Percentiles rank a stretch among this genome's conserved stretches.
Conservation (phyloP, 768 basidiomycete species). For the Lyophyllum shimeji region DNA sequence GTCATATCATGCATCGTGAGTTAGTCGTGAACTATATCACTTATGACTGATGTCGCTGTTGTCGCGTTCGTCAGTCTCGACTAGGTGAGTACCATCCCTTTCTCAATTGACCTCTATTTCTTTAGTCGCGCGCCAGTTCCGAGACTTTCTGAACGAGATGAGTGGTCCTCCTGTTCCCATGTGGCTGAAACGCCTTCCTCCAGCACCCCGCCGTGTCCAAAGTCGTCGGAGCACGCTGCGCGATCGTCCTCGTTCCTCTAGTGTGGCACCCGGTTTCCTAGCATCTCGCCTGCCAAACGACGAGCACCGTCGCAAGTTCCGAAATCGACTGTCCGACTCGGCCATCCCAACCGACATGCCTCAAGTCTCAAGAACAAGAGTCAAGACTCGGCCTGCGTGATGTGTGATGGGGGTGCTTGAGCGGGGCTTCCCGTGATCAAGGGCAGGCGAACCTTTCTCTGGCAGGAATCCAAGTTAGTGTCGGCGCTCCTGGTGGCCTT, state of each 20-base stretch:
- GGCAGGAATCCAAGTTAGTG: neutral
- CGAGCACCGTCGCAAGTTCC: neutral
- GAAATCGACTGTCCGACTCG: neutral
- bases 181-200: neutral
- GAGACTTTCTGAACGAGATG: neutral
- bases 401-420: slow-evolving; percentile 1
- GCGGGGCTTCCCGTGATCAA: slow-evolving; percentile 4
- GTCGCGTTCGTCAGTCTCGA: neutral
- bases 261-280: neutral
- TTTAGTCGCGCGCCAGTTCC: neutral
- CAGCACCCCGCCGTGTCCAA: neutral
- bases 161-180: neutral
- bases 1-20: neutral
- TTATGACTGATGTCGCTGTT: neutral
- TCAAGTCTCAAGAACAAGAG: neutral
- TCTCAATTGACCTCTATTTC: neutral
- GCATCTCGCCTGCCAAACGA: neutral
- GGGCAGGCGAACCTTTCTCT: neutral
- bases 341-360: neutral
- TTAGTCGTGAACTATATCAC: neutral
- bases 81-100: neutral
- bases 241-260: neutral
- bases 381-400: neutral
- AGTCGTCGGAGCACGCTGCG: neutral
- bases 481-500: neutral